phyloP scores from a whole-genome alignment of 2,329 filamentous ascomycete genomes.

The Fusarium sp. region DNA sequence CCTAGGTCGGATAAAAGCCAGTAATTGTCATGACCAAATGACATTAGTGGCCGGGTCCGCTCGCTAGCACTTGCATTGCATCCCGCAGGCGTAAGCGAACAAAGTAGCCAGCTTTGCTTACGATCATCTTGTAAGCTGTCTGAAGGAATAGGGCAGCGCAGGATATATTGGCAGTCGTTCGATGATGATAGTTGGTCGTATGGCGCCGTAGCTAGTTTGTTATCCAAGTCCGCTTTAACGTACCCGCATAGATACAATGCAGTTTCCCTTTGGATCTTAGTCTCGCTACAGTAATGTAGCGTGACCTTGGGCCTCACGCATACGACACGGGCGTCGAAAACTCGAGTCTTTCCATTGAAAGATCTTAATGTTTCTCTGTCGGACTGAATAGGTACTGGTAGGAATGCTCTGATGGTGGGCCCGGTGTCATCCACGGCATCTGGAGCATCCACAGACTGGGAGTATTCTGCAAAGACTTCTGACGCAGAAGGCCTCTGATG shows the following conservation, averaged over 20 bases:
- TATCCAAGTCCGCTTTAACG: not conserved
- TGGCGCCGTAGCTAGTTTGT: too few relatives aligned
- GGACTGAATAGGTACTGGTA: not conserved
- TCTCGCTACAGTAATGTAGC: not conserved
- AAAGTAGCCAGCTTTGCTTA: too few relatives aligned
- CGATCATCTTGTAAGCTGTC: too few relatives aligned
- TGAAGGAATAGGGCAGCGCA: too few relatives aligned
- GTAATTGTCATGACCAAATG: too few relatives aligned
- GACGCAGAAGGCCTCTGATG: not conserved
- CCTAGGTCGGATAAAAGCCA: too few relatives aligned
- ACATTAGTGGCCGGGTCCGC: too few relatives aligned
- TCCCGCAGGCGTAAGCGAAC: too few relatives aligned
- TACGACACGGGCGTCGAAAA: not conserved
- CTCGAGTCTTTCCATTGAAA: not conserved
- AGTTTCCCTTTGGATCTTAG: not conserved
- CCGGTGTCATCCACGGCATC: not conserved
- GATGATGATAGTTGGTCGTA: too few relatives aligned
- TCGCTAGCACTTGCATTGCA: too few relatives aligned
- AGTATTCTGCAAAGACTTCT: not conserved
- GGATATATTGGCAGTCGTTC: too few relatives aligned
- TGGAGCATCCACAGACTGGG: not conserved
- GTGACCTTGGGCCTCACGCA: not conserved
- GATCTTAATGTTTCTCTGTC: not conserved
- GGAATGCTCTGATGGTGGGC: not conserved
- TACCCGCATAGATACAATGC: not conserved